Conservation (phyloP, 192 early-diverging fungal genomes). For the Phlyctochytrium planicorne region DNA sequence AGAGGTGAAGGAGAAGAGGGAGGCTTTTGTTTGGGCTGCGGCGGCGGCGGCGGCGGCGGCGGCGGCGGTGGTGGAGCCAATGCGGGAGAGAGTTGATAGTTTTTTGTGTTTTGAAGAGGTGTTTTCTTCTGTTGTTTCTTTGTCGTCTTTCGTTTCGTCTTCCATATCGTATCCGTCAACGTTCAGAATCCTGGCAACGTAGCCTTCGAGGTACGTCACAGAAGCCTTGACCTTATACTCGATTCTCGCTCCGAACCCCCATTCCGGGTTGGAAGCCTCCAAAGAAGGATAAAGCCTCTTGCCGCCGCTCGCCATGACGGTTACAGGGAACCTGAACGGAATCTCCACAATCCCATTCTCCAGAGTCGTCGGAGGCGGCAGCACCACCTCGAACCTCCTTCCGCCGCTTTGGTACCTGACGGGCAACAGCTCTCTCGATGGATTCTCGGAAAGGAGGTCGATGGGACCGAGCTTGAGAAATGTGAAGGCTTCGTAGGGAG, state of each 20-base stretch:
- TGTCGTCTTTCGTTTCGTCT: too few relatives aligned
- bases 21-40: not conserved
- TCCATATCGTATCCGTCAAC: not conserved
- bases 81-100: not conserved
- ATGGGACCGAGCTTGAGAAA: slow-evolving; percentile 22
- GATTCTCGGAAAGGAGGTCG: slow-evolving; percentile 9
- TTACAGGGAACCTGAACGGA: slow-evolving; percentile 19
- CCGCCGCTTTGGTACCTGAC: not conserved
- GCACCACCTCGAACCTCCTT: not conserved
- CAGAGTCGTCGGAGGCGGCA: not conserved
- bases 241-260: slow-evolving; percentile 32
- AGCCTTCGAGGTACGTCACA: not conserved
- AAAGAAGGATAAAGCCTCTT: slow-evolving; percentile 20
- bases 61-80: not conserved
- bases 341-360: not conserved
- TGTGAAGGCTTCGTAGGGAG: slow-evolving; percentile 22
- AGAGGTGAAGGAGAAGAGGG: not conserved
- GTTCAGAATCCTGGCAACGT: not conserved
- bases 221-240: slow-evolving; percentile 10
- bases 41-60: not conserved
- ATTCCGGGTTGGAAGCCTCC: slow-evolving; percentile 28
- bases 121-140: too few relatives aligned
- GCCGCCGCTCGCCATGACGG: not conserved
- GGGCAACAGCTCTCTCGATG: not conserved
- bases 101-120: too few relatives aligned